Evolutionary conservation across 176 grass and related monocot genomes (phyloP).

Genomic region (Chrysopogon serrulatus): DNA sequence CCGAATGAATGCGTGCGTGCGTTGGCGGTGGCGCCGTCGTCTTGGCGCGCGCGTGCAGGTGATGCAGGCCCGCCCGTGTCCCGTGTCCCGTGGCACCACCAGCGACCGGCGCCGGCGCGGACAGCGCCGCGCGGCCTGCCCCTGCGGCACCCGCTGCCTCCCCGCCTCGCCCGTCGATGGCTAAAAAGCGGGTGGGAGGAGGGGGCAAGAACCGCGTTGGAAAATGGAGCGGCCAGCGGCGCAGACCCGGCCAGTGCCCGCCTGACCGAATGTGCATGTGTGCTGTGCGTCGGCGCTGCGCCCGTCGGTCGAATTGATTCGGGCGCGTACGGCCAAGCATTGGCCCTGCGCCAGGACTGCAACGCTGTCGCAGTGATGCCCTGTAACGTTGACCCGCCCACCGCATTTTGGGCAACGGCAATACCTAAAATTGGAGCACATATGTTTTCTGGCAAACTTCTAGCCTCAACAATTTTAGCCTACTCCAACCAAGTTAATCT

Average conservation of each 20-base stretch:
- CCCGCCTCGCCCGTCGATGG: not conserved
- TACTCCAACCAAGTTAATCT: too few species aligned
- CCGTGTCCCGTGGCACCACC: not conserved
- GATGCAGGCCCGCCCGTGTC: not conserved
- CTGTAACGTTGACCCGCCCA: not conserved
- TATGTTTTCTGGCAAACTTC: too few species aligned
- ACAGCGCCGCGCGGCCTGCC: not conserved
- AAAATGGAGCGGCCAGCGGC: conserved; percentile 30
- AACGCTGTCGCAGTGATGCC: not conserved
- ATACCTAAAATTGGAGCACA: too few species aligned
- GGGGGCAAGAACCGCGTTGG: conserved; percentile 28
- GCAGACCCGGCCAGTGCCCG: not conserved
- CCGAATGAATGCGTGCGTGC: conserved; percentile 6
- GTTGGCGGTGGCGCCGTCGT: not conserved
- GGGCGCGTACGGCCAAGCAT: not conserved
- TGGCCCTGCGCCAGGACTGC: not conserved
- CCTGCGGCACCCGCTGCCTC: not conserved
- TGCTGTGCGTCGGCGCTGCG: not conserved
- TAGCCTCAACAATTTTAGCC: too few species aligned
- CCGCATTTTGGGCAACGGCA: not conserved
- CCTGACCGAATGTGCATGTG: not conserved
- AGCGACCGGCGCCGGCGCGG: not conserved
- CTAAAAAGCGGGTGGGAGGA: not conserved
- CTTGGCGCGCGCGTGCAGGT: too few species aligned
- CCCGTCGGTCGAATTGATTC: not conserved